Base-by-base conservation (phyloP, 257 asterid species). In the Nicotiana noctiflora region DNA sequence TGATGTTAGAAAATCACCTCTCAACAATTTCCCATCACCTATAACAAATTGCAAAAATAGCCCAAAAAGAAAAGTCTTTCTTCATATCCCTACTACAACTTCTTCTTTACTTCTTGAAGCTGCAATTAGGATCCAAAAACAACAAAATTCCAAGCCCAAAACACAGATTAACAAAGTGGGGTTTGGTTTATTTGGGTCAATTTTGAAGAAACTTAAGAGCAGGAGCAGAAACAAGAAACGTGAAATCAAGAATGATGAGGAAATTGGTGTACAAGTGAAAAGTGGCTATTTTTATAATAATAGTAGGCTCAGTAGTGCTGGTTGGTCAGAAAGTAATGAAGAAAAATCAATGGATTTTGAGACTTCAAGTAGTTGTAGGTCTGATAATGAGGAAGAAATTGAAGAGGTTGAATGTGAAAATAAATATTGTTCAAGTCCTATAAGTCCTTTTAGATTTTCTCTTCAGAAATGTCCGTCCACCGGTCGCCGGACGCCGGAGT, bases 41-140 rank as follows among this genome's bases (percentile, higher is more conserved):
- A 1, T 51, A 51, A 40, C 49, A 40, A 40, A 40, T 40, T 40
- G 85, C 65, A 59, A 70, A 21, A 12, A 40, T 40, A 72, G 78
- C n/a, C 78, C 78, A 3, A 32, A 31, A 0, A 23, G 40, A n/a
- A 72, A 72, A 31, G 82, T 10, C 61, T 2, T 86, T 79, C 85
- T 91, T 77, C 94, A 90, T 83, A 53, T 94, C 1, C 97, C 98
- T 4, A 82, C 97, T 12, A 57, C 81, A 3, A 92, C 98, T 52
- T 91, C 97, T 57, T 84, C 95, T 23, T 79, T 90, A 21, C 93
- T 94, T 5, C 87, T 89, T 1, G 98, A 94, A 76, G 97, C 98
- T 15, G 98, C 98, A 29, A 85, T 88, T 89, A 88, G 92, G 92
- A 89, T 94, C 84, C 98, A 93, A 56, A 89, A 84, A 15, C 94